Evolutionary conservation across 2,329 filamentous ascomycete species (phyloP).

Genomic region (Rutstroemia sp.): DNA sequence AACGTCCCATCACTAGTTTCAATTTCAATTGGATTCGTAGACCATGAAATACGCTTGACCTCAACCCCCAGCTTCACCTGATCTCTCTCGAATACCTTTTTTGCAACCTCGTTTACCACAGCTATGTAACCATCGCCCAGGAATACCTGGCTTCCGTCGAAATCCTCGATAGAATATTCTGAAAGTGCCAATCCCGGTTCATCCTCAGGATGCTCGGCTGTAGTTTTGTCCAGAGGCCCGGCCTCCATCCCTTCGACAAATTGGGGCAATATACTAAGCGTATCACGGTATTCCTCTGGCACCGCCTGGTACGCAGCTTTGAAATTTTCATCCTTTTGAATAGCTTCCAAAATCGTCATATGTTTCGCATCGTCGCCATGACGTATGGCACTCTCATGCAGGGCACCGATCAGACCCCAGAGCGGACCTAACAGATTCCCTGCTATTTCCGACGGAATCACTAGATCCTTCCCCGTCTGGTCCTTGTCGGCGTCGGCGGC

Average conservation of each 20-base stretch:
- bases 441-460: not conserved
- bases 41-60: not conserved
- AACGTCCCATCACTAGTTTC: not conserved
- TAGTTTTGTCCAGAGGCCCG: not conserved
- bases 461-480: not conserved
- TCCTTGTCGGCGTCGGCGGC: not conserved
- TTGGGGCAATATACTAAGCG: not conserved
- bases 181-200: not conserved
- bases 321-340: not conserved
- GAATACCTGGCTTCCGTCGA: not conserved
- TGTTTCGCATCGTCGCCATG: not conserved
- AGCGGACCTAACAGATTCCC: not conserved
- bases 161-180: not conserved
- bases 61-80: not conserved
- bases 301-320: not conserved
- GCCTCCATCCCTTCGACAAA: not conserved
- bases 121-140: not conserved
- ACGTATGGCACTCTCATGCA: not conserved
- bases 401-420: not conserved
- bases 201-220: not conserved
- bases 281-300: not conserved
- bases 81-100: not conserved
- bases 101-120: not conserved
- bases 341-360: not conserved
- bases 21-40: not conserved